Conservation (phyloP, 306 rosid genomes). For the Parietaria judaica region DNA sequence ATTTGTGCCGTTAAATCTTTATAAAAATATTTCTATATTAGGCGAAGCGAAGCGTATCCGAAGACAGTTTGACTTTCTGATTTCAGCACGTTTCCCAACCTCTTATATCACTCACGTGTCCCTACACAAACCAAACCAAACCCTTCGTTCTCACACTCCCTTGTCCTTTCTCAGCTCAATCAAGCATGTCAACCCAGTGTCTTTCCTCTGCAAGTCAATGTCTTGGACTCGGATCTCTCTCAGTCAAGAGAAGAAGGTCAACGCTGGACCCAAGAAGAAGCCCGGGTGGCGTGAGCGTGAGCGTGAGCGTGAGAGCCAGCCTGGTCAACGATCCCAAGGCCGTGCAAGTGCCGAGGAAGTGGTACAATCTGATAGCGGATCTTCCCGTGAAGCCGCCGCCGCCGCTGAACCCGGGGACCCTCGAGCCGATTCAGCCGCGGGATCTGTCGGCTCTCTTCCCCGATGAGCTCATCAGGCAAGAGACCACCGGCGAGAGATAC, state of each 20-base stretch:
- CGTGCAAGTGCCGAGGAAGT: constrained; percentile 54
- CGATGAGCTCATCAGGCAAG: constrained; percentile 73
- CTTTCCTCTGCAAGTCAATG: constrained; percentile 19
- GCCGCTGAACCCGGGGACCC: constrained; percentile 66
- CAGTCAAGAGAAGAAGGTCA: constrained; percentile 32
- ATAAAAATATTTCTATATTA: no score
- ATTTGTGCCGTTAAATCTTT: no score
- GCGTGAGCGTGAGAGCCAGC: constrained; percentile 50
- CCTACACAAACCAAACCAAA: no score
- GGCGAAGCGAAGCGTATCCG: no score
- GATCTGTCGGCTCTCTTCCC: constrained; percentile 76
- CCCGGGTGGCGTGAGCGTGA: constrained; percentile 31
- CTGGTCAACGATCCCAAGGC: constrained; percentile 27
- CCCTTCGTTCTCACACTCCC: no score
- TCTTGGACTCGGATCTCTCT: constrained; percentile 29
- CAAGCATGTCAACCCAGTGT: constrained; percentile 21
- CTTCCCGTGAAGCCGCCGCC: constrained; percentile 91
- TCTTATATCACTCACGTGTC: no score
- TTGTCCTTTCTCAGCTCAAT: no score
- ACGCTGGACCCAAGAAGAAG: constrained; percentile 28
- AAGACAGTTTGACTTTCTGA: no score
- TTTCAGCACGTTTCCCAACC: no score
- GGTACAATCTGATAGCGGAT: constrained; percentile 89
- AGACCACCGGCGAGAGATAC: constrained; percentile 53
- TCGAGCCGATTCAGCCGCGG: constrained; percentile 67